phyloP scores from a whole-genome alignment of 192 early-diverging fungal species.

The Coemansia reversa region DNA sequence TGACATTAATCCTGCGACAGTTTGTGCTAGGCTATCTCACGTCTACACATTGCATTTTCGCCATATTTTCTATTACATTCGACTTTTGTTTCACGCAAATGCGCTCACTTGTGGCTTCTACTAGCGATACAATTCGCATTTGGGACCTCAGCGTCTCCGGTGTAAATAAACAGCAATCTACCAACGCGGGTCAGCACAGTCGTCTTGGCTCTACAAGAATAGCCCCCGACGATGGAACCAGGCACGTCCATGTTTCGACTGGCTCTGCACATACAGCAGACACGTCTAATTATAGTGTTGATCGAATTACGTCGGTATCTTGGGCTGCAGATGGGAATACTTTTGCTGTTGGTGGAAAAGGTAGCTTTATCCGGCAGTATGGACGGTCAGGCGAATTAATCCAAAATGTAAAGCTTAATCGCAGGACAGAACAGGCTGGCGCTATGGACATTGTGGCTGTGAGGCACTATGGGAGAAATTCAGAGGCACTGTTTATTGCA shows the following conservation, averaged over 20 bases:
- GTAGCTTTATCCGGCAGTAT: constrained; percentile 31
- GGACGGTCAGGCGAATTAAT: constrained; percentile 21
- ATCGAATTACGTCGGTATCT: constrained; percentile 21
- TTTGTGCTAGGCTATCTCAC: not conserved
- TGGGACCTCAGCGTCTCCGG: constrained; percentile 30
- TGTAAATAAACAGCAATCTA: not conserved
- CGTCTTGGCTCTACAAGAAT: constrained; percentile 11
- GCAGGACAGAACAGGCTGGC: constrained; percentile 2
- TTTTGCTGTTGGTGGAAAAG: constrained; percentile 34
- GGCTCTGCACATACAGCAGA: constrained; percentile 2
- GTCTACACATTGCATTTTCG: not conserved
- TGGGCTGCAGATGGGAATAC: constrained; percentile 37
- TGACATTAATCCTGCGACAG: too few species aligned
- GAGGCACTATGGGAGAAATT: constrained; percentile 29
- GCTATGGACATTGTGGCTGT: constrained; percentile 23
- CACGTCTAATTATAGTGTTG: constrained; percentile 4
- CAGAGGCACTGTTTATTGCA: constrained; percentile 39
- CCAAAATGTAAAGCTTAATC: constrained; percentile 26
- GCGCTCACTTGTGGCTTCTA: constrained; percentile 37
- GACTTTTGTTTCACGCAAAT: not conserved
- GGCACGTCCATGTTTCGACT: constrained; percentile 1
- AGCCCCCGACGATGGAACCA: not conserved
- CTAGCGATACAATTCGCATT: constrained; percentile 41
- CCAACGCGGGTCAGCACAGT: not conserved
- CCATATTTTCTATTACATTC: not conserved